These are phyloP conservation scores for Mitosporidium daphniae DNA, from an alignment of 371 early-diverging fungal species.

Conservation along the genomic window DNA sequence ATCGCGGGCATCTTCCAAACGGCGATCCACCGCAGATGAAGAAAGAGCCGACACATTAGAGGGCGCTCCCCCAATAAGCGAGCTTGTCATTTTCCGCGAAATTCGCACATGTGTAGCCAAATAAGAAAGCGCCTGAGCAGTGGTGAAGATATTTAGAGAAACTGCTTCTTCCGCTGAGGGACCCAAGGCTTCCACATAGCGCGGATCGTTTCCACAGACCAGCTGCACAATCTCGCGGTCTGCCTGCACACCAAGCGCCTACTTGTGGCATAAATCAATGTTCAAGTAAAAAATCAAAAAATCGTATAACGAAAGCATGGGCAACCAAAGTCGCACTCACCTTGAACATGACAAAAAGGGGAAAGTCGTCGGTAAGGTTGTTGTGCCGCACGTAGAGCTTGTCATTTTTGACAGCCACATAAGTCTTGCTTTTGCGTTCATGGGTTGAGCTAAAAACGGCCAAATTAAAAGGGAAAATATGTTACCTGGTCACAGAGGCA, in stretches of 20 bases:
- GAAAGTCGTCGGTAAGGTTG: constrained; percentile 47
- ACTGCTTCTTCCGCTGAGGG: constrained; percentile 60
- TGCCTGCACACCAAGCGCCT: constrained; percentile 67
- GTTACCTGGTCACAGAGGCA: constrained; percentile 50
- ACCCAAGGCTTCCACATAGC: constrained; percentile 36
- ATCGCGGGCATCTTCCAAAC: constrained; percentile 55
- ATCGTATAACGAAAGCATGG: constrained; percentile 22
- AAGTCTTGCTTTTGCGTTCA: constrained; percentile 88
- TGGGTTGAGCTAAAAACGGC: constrained; percentile 50
- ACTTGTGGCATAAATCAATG: constrained; percentile 2
- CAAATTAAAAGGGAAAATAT: too few species aligned
- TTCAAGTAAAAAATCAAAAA: constrained; percentile 1
- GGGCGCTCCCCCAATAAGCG: constrained; percentile 3
- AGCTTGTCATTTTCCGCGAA: constrained; percentile 15
- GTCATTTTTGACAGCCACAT: constrained; percentile 30
- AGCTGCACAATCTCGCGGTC: constrained; percentile 82
- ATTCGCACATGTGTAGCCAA: constrained; percentile 41
- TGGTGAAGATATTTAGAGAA: constrained; percentile 25
- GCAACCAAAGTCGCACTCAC: constrained; percentile 8
- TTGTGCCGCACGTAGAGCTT: constrained; percentile 75
- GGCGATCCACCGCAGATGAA: constrained; percentile 1
- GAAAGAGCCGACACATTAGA: constrained; percentile 6
- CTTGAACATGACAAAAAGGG: constrained; percentile 17
- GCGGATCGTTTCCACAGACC: constrained; percentile 45
- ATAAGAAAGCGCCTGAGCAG: constrained; percentile 57